Conservation (phyloP, 179 eudicot genomes). For the Corrigiola litoralis region DNA sequence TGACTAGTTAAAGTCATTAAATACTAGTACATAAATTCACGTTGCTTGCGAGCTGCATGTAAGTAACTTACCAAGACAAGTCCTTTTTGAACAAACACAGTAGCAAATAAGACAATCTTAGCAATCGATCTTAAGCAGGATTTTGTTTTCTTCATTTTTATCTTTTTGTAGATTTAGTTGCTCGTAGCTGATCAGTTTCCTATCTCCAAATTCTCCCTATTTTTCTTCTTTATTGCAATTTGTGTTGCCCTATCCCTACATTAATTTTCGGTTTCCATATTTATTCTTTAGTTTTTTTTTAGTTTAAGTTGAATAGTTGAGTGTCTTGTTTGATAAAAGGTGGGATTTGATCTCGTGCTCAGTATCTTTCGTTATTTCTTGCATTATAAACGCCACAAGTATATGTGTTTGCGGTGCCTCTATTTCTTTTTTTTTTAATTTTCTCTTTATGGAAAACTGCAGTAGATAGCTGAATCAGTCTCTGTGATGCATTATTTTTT, state of each 20-base stretch:
- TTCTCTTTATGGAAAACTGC: neutral
- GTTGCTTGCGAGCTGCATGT: too few relatives aligned
- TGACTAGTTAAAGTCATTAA: too few relatives aligned
- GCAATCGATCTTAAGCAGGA: neutral
- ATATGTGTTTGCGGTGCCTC: neutral
- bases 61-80: too few relatives aligned
- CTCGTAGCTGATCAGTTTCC: neutral
- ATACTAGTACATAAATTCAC: too few relatives aligned
- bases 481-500: slow-evolving; percentile 21
- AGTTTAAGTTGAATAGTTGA: neutral
- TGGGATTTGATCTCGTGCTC: neutral
- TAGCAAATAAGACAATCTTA: too few relatives aligned
- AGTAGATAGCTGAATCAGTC: neutral
- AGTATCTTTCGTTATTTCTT: neutral
- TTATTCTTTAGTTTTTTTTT: neutral
- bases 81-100: too few relatives aligned
- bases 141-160: neutral
- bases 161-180: too few relatives aligned
- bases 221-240: neutral
- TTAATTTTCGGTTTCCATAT: neutral
- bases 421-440: neutral
- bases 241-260: neutral
- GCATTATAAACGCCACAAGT: neutral
- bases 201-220: too few relatives aligned
- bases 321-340: neutral